A percentile compares a stretch with the other conserved stretches of the same genome.
phyloP scores from a whole-genome alignment of 2,329 filamentous ascomycete species.

The Talaromyces piceae region DNA sequence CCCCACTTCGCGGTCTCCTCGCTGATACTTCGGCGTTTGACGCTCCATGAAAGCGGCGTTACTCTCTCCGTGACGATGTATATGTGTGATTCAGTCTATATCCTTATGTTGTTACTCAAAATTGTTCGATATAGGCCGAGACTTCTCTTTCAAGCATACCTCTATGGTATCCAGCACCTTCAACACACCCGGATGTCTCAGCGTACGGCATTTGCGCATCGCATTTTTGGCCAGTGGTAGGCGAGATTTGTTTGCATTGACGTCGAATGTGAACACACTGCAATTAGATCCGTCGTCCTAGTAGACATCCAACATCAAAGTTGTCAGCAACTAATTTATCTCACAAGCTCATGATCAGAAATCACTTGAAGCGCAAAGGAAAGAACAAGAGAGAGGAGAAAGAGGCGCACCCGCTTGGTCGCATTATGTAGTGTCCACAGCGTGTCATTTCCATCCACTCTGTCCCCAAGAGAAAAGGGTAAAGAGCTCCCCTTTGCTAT shows the following conservation, averaged over 20 bases:
- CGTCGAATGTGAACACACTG: conserved; percentile 95
- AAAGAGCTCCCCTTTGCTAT: conserved; percentile 93
- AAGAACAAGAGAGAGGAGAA: too few relatives aligned
- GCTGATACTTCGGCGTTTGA: conserved; percentile 77
- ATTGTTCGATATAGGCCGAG: too few relatives aligned
- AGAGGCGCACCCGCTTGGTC: conserved; percentile 65
- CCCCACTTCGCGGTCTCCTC: conserved; percentile 98
- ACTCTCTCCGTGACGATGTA: conserved; percentile 94
- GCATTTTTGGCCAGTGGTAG: conserved; percentile 88
- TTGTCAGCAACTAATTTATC: too few relatives aligned
- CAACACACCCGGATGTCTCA: conserved; percentile 90
- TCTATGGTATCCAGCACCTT: conserved; percentile 92
- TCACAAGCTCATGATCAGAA: too few relatives aligned
- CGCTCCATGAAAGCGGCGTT: conserved; percentile 79
- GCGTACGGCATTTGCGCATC: conserved; percentile 82
- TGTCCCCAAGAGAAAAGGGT: conserved; percentile 86
- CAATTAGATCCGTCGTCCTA: conserved; percentile 92
- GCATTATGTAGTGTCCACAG: conserved; percentile 97
- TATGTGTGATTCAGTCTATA: conserved; percentile 82
- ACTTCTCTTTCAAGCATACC: conserved; percentile 42
- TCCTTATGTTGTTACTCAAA: conserved; percentile 6
- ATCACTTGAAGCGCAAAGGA: too few relatives aligned
- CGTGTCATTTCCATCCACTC: conserved; percentile 83
- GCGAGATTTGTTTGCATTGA: conserved; percentile 68
- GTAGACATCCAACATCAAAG: neutral